Conservation (phyloP, 75 land plant species). For the Larix kaempferi region DNA sequence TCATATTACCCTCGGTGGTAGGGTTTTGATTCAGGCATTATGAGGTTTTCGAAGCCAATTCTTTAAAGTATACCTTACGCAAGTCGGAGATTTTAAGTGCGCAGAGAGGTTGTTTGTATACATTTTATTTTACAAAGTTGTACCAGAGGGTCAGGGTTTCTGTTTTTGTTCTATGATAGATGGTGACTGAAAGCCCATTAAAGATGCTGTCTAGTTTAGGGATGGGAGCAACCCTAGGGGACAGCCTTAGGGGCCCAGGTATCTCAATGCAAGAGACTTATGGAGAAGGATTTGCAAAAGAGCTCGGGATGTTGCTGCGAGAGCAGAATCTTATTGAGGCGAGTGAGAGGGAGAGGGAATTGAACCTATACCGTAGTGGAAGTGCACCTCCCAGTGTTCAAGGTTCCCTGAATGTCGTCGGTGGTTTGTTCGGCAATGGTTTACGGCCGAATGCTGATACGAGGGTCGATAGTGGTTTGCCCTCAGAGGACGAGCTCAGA, state of each 20-base stretch:
- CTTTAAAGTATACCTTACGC: not conserved
- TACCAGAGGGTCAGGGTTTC: not conserved
- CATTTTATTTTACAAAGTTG: not conserved
- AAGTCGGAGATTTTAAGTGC: no score
- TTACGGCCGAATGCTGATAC: not conserved
- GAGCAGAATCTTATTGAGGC: not conserved
- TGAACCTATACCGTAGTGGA: slow-evolving; percentile 43
- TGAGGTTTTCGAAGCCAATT: not conserved
- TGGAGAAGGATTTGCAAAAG: slow-evolving; percentile 8
- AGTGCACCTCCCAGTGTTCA: slow-evolving; percentile 67
- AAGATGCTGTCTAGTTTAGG: slow-evolving; percentile 4
- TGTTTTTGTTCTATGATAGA: not conserved
- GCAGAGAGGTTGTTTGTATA: no score
- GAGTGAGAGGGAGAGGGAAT: slow-evolving; percentile 11
- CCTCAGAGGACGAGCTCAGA: slow-evolving; percentile 37
- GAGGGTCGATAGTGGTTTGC: slow-evolving; percentile 8
- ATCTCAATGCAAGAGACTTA: slow-evolving; percentile 3
- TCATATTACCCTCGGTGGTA: not conserved
- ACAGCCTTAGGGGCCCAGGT: not conserved
- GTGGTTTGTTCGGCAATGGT: slow-evolving; percentile 24
- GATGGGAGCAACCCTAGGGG: slow-evolving; percentile 8
- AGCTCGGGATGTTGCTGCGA: slow-evolving; percentile 10
- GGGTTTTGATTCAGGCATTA: not conserved
- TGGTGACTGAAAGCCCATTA: slow-evolving; percentile 7
- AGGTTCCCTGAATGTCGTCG: slow-evolving; percentile 50